Evolutionary conservation across 768 basidiomycete genomes (phyloP), one percentile per base, ranked within the genome.

Genomic region (Amanita rubescens): DNA sequence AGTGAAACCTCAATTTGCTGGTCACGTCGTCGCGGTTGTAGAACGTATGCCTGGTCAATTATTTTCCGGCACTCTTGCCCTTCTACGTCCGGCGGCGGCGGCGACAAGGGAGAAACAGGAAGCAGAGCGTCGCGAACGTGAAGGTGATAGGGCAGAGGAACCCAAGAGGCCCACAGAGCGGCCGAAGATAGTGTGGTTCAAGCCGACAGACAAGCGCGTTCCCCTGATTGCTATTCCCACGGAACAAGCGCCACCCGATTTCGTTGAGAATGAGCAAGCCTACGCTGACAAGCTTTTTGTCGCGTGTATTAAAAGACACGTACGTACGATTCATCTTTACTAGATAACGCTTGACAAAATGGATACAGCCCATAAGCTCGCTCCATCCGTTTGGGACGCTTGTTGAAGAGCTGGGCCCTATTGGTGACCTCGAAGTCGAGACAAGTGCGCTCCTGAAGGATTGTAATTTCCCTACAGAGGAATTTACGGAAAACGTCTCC

Each of bases 171-270:
- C 75, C 25, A 82, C 84, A 27, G 91, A 94, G 67, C 85, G 94
- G 37, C 95, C 95, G 58, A 98, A 97, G 78, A 99, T 99, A 59
- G 94, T 99, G 43, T 99, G 96, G 96, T 98, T 99, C 79, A 95
- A 97, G 73, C 96, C 96, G 3, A 97, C 95, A 24, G 94, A 97
- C 75, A 99, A 99, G 69, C 90, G 96, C 54, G 96, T 99, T 1
- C 96, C 96, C 41, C 78, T 98, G 38, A 97, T 99, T 63, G 96
- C 96, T 53, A 99, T 99, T 57, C 95, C 94, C 7, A 98, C 96
- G 6, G 96, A 99, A 63, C 96, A 99, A 69, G 95, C 96, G 0
- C 96, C 96, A 5, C 80, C 78, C 15, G 94, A 98, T 68, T 99
- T 99, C 65, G 85, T 99, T 42, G 91, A 95, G 69, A 90, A 91